These are phyloP conservation scores for Leccinum uliginosum DNA, from an alignment of 768 basidiomycete genomes.

Conservation along the genomic window DNA sequence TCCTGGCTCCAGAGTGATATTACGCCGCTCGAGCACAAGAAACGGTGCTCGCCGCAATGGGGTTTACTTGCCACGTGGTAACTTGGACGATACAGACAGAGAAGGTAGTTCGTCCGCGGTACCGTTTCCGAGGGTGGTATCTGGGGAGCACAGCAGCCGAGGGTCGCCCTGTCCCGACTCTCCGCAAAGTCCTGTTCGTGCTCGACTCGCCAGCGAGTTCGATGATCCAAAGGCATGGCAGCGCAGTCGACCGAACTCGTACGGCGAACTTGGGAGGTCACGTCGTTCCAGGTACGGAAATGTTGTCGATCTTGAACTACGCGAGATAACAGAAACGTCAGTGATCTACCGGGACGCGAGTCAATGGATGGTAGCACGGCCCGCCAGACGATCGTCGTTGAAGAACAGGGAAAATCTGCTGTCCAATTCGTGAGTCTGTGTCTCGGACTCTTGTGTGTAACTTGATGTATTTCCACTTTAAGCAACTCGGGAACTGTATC, in stretches of 20 bases:
- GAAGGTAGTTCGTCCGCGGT: conserved; percentile 41
- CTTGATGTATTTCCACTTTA: conserved; percentile 10
- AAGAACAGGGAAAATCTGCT: conserved; percentile 76
- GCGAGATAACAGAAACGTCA: conserved; percentile 49
- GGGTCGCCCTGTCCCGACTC: conserved; percentile 37
- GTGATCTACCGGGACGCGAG: conserved; percentile 60
- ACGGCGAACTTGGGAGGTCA: conserved; percentile 60
- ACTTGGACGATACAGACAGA: conserved; percentile 31
- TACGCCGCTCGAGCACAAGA: conserved; percentile 59
- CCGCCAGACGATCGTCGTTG: conserved; percentile 67
- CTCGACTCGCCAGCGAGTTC: conserved; percentile 72
- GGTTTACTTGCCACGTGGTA: conserved; percentile 41
- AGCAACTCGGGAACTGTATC: conserved; percentile 99
- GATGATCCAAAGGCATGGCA: conserved; percentile 51
- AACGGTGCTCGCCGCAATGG: conserved; percentile 43
- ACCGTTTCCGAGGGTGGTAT: conserved; percentile 63
- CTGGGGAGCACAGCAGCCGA: conserved; percentile 42
- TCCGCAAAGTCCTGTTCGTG: conserved; percentile 29
- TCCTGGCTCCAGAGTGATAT: conserved; percentile 40
- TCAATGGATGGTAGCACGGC: conserved; percentile 61
- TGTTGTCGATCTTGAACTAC: conserved; percentile 60
- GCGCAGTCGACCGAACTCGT: conserved; percentile 59
- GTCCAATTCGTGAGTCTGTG: conserved; percentile 70
- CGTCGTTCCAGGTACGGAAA: conserved; percentile 67
- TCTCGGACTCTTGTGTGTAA: not conserved